phyloP scores from a whole-genome alignment of 2,329 filamentous ascomycete genomes.

The Arthrinium phaeospermum region DNA sequence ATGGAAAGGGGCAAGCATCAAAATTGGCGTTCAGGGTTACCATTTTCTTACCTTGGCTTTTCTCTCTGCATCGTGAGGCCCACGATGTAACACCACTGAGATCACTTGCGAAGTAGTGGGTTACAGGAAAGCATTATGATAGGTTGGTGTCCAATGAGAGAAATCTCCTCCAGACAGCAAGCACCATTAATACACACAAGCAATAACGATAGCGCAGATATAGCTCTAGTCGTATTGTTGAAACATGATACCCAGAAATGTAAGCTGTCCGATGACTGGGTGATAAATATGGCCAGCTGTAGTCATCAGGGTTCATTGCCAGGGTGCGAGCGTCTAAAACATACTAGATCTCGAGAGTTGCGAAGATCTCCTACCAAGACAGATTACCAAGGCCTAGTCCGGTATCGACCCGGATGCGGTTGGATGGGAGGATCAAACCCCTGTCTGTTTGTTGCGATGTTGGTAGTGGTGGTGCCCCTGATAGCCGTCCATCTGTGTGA shows the following conservation, averaged over 20 bases:
- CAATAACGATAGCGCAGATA: not conserved
- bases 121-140: not conserved
- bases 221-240: not conserved
- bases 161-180: not conserved
- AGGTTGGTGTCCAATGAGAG: constrained; percentile 1
- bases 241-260: not conserved
- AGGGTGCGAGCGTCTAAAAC: constrained; percentile 13
- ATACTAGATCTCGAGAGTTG: not conserved
- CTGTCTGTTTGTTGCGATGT: not conserved
- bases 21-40: constrained; percentile 11
- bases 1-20: constrained; percentile 12
- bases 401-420: not conserved
- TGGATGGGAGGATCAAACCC: not conserved
- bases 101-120: not conserved
- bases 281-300: constrained; percentile 3
- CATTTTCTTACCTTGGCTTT: not conserved
- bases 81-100: not conserved
- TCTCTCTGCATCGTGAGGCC: constrained; percentile 10
- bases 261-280: not conserved
- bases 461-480: not conserved
- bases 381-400: not conserved
- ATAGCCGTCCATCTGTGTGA: not conserved
- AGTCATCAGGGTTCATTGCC: not conserved
- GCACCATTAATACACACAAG: not conserved
- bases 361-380: not conserved